These are phyloP conservation scores for Pisolithus sp. DNA, from an alignment of 768 basidiomycete genomes.

Conservation along the genomic window DNA sequence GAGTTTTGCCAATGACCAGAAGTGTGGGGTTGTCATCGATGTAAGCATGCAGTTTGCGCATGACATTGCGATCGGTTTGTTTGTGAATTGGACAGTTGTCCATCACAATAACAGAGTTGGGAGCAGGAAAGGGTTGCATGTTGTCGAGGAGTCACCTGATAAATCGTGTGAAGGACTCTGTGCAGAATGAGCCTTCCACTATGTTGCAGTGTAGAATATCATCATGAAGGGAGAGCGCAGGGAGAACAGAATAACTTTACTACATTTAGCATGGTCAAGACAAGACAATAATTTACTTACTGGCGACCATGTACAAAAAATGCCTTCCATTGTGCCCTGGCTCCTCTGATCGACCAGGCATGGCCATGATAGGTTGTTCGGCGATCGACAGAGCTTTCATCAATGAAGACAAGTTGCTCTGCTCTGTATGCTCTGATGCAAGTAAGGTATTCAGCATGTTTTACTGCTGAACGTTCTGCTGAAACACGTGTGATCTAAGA, in stretches of 20 bases:
- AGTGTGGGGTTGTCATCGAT: neutral
- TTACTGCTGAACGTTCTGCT: neutral
- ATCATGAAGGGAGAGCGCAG: conserved; percentile 20
- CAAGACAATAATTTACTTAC: conserved; percentile 4
- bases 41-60: neutral
- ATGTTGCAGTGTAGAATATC: conserved; percentile 29
- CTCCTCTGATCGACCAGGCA: conserved; percentile 1
- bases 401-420: conserved; percentile 18
- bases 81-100: conserved; percentile 35
- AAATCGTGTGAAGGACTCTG: conserved; percentile 24
- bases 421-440: conserved; percentile 2
- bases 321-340: neutral
- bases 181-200: conserved; percentile 24
- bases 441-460: neutral
- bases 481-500: neutral
- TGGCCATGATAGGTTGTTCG: conserved; percentile 14
- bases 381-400: conserved; percentile 25
- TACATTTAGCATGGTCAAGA: too few species aligned
- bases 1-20: neutral
- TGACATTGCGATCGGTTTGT: conserved; percentile 2
- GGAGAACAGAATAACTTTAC: conserved; percentile 27
- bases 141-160: conserved; percentile 26
- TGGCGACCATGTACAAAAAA: conserved; percentile 15
- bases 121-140: conserved; percentile 34
- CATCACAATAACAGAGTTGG: conserved; percentile 34